Conservation (phyloP, 352 stramenopile genomes). For the Plasmopara viticola region DNA sequence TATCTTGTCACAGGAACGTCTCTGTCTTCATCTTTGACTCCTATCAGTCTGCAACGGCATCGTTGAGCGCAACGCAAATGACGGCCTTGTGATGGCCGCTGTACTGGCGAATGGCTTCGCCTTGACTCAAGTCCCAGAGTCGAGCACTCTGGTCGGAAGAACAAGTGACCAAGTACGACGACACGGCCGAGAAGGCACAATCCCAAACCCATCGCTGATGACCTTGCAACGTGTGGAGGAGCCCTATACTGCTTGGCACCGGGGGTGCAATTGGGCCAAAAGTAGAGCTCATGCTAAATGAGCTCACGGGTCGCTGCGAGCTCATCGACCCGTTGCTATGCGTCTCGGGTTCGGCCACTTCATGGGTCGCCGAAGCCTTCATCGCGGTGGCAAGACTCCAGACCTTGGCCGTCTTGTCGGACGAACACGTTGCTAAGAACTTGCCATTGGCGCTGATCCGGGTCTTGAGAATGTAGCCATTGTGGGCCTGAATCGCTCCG, state of each 20-base stretch:
- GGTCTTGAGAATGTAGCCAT: constrained; percentile 89
- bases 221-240: constrained; percentile 76
- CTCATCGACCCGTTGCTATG: constrained; percentile 27
- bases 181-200: constrained; percentile 96
- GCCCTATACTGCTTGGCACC: constrained; percentile 30
- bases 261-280: constrained; percentile 15
- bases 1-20: constrained; percentile 1
- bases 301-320: constrained; percentile 26
- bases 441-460: constrained; percentile 81
- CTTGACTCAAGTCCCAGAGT: constrained; percentile 95
- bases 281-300: constrained; percentile 29
- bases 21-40: neutral
- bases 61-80: constrained; percentile 85
- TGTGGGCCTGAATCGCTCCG: constrained; percentile 76
- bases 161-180: constrained; percentile 94
- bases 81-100: constrained; percentile 88
- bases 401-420: constrained; percentile 91
- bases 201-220: constrained; percentile 98
- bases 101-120: constrained; percentile 85
- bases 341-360: constrained; percentile 18
- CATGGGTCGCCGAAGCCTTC: constrained; percentile 15
- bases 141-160: constrained; percentile 94
- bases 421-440: constrained; percentile 89
- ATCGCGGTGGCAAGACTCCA: constrained; percentile 57
- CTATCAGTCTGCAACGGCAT: constrained; percentile 56